These are phyloP conservation scores for Sphagnurus paluster DNA, from an alignment of 1,284 basidiomycete genomes.

Conservation along the genomic window DNA sequence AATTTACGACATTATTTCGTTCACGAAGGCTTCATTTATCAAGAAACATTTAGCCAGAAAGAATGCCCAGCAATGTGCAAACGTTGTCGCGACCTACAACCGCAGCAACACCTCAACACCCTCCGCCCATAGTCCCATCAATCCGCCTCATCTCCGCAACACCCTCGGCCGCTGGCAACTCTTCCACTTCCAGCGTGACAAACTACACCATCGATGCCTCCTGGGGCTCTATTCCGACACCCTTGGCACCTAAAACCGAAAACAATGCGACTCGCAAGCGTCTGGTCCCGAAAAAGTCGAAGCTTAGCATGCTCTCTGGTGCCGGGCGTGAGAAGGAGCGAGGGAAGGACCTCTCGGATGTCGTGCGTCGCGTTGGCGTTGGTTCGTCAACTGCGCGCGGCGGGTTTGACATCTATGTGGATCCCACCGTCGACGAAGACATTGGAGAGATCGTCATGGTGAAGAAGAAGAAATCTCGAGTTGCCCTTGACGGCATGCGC, in stretches of 20 bases:
- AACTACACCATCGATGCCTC: slow-evolving; percentile 31
- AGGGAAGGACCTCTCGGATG: slow-evolving; percentile 58
- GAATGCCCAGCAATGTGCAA: slow-evolving; percentile 16
- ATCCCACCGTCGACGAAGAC: slow-evolving; percentile 63
- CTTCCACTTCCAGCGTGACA: slow-evolving; percentile 34
- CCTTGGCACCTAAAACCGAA: slow-evolving; percentile 24
- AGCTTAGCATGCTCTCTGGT: slow-evolving; percentile 52
- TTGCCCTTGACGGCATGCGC: slow-evolving; percentile 57
- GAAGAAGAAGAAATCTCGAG: slow-evolving; percentile 76
- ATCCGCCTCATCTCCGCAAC: slow-evolving; percentile 70
- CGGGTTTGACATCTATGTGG: slow-evolving; percentile 70
- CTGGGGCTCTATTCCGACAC: slow-evolving; percentile 31
- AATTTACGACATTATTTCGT: slow-evolving; percentile 16
- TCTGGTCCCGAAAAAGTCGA: slow-evolving; percentile 76
- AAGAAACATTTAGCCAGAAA: slow-evolving; percentile 9
- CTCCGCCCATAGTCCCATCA: slow-evolving; percentile 40
- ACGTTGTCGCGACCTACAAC: slow-evolving; percentile 12
- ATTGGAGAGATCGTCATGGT: slow-evolving; percentile 70
- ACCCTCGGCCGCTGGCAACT: slow-evolving; percentile 52
- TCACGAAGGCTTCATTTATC: slow-evolving; percentile 15
- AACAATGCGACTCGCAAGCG: slow-evolving; percentile 42
- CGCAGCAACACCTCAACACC: slow-evolving; percentile 14
- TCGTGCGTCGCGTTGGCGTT: slow-evolving; percentile 59
- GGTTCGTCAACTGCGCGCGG: slow-evolving; percentile 46
- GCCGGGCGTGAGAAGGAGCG: slow-evolving; percentile 33